Evolutionary conservation across 768 basidiomycete genomes (phyloP), one percentile per base, ranked within the genome.

Genomic region (Leccinum disarticulatum): DNA sequence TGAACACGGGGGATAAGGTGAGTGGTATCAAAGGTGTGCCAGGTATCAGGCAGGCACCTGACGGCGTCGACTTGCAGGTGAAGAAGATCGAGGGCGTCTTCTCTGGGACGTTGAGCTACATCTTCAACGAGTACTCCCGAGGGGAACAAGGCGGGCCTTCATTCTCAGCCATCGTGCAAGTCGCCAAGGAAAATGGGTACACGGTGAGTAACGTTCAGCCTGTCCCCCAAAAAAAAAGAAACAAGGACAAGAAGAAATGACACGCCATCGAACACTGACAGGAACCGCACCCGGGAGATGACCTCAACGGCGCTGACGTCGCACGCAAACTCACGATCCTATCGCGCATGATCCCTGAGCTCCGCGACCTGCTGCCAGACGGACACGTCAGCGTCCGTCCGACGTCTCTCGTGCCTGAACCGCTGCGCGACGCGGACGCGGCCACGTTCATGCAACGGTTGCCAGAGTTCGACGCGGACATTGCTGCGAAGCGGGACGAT

Each of bases 281-380:
- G 95, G 97, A 99, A 79, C 97, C 97, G 6, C 93, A 99, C 73
- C 97, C 97, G 0, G 91, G 88, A 31, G 96, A 98, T 68, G 97
- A 99, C 73, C 86, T 99, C 48, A 95, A 93, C 63, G 97, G 97
- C 6, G 90, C 91, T 35, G 97, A 99, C 74, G 97, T 99, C 51
- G 95, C 95, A 2, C 87, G 97, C 49, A 99, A 99, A 74, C 85
- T 99, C 52, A 94, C 94, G 55, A 99, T 99, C 76, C 83, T 99
- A 58, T 88, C 94, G 0, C 88, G 97, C 54, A 83, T 87, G 68
- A 83, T 93, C 61, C 80, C 85, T 5, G 70, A 77, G 14, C 57
- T 71, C 5, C 76, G 83, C 0, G 78, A 82, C 6, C 64, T 78
- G 6, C 83, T 97, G 7, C 82, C 87, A n/a, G 75, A 84, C 9